Evolutionary conservation across 2,329 filamentous ascomycete genomes (phyloP).

Genomic region (Cladosporium phlei): DNA sequence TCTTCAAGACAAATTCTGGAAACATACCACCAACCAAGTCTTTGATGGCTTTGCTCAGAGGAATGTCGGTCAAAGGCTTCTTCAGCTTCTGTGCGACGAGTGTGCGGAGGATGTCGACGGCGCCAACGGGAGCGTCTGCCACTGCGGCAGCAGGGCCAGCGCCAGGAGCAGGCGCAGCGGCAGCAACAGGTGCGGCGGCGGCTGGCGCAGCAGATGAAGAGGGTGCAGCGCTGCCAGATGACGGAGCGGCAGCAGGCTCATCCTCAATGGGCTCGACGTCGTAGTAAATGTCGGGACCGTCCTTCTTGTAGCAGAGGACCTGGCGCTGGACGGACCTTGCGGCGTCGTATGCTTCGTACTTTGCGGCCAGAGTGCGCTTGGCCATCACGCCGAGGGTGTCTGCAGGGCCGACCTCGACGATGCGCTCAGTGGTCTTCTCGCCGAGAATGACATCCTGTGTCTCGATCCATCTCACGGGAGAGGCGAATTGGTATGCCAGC

Average conservation of each 20-base stretch:
- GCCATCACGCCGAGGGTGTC: slow-evolving; percentile 98
- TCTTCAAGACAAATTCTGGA: slow-evolving; percentile 1
- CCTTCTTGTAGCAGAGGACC: slow-evolving; percentile 99
- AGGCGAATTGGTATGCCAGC: slow-evolving; percentile 97
- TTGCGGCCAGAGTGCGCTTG: slow-evolving; percentile 87
- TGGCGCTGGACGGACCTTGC: slow-evolving; percentile 94
- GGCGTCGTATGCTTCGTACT: slow-evolving; percentile 98
- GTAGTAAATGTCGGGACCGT: slow-evolving; percentile 99
- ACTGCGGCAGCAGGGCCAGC: slow-evolving; percentile 84
- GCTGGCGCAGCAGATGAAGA: slow-evolving; percentile 44
- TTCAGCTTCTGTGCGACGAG: slow-evolving; percentile 97
- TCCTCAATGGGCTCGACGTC: slow-evolving; percentile 94
- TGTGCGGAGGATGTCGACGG: slow-evolving; percentile 81
- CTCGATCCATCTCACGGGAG: slow-evolving; percentile 98
- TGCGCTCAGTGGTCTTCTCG: slow-evolving; percentile 91
- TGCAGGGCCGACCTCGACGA: slow-evolving; percentile 94
- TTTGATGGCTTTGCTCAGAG: slow-evolving; percentile 94
- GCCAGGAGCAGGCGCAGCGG: slow-evolving; percentile 57
- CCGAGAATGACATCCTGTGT: slow-evolving; percentile 99
- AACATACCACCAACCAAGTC: slow-evolving; percentile 88
- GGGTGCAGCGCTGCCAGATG: slow-evolving; percentile 44
- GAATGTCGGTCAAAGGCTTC: slow-evolving; percentile 83
- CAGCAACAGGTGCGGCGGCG: slow-evolving; percentile 50
- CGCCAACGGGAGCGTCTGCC: slow-evolving; percentile 78
- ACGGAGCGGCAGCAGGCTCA: slow-evolving; percentile 58